Percentiles rank a stretch among this genome's conserved stretches.
Conservation (phyloP, 257 asterid species). For the Solanum microdontum region DNA sequence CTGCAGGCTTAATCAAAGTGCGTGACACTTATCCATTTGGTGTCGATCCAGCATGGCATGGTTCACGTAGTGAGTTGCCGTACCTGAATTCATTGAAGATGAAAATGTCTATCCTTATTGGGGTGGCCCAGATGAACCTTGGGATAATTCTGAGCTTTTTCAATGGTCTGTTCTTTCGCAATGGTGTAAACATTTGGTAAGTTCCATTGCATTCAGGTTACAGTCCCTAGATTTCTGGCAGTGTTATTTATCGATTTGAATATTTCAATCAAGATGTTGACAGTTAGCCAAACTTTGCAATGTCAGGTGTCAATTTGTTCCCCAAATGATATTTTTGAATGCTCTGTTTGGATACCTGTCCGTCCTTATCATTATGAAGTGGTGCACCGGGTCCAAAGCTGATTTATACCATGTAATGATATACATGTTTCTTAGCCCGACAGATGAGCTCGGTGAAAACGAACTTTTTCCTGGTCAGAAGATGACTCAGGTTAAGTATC, state of each 20-base stretch:
- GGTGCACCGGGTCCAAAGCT: conserved; percentile 95
- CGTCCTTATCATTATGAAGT: conserved; percentile 70
- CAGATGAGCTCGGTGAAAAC: conserved; percentile 90
- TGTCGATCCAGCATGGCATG: conserved; percentile 97
- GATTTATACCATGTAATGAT: conserved; percentile 97
- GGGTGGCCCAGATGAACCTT: conserved; percentile 97
- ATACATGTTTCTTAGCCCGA: conserved; percentile 97
- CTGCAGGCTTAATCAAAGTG: conserved; percentile 79
- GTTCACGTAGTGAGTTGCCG: conserved; percentile 89
- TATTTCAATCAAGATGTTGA: neutral
- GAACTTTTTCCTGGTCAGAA: conserved; percentile 89
- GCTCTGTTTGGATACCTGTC: conserved; percentile 90
- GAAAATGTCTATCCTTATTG: conserved; percentile 98
- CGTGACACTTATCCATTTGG: conserved; percentile 91
- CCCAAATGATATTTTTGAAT: conserved; percentile 86
- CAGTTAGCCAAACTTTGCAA: conserved; percentile 5
- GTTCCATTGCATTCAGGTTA: conserved; percentile 6
- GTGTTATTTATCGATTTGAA: neutral
- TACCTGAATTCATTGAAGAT: conserved; percentile 89
- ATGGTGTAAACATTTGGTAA: conserved; percentile 67
- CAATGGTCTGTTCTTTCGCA: conserved; percentile 77
- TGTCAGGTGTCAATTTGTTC: conserved; percentile 92
- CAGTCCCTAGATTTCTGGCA: neutral
- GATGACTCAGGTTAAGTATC: conserved; percentile 55
- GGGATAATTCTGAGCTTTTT: conserved; percentile 87